Evolutionary conservation across 2,329 filamentous ascomycete genomes (phyloP), one percentile per base, ranked within the genome.

Genomic region (Pseudofabraea citricarpa): DNA sequence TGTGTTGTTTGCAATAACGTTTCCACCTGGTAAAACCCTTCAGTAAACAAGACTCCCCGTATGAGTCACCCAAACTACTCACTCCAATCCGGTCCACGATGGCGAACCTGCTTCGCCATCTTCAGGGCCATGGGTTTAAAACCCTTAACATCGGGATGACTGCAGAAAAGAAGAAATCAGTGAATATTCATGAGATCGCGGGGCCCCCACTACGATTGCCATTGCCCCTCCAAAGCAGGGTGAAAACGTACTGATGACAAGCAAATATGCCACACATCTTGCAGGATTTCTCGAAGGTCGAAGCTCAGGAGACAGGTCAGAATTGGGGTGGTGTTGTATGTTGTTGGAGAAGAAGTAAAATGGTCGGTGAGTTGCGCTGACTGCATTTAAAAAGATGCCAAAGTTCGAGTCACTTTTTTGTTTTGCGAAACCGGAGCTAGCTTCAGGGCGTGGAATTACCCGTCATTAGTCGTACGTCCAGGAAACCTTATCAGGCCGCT

Each of bases 21-120:
- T 97, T 67, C 93, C 93, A 64, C 90, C 87, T 93, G 20, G 6
- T 5, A 31, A 33, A 35, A 35, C 10, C 22, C 24, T 24, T 41
- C 20, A 22, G 31, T n/a, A 22, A 12, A 15, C 35, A 22, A 13
- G 6, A n/a, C n/a, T 36, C 15, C 21, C 10, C 15, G 35, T 6
- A n/a, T 22, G 19, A 37, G 8, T 15, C 15, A 9, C 35, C 23
- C 15, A 43, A 45, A 35, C 31, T 59, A 80, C 87, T 85, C 74
- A 93, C 89, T 95, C 93, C 93, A 98, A 75, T 98, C 93, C 61
- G 93, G 93, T 58, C 93, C 93, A 69, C 93, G 85, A 71, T 98
- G 93, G 60, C 94, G 90, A 64, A 96, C 95, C 89, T 88, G 85
- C 78, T 96, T 96, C 56, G 90, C 83, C 73, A 97, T 86, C 71